phyloP scores from a whole-genome alignment of 2,329 filamentous ascomycete genomes.

The Colletotrichum lindemuthianum region DNA sequence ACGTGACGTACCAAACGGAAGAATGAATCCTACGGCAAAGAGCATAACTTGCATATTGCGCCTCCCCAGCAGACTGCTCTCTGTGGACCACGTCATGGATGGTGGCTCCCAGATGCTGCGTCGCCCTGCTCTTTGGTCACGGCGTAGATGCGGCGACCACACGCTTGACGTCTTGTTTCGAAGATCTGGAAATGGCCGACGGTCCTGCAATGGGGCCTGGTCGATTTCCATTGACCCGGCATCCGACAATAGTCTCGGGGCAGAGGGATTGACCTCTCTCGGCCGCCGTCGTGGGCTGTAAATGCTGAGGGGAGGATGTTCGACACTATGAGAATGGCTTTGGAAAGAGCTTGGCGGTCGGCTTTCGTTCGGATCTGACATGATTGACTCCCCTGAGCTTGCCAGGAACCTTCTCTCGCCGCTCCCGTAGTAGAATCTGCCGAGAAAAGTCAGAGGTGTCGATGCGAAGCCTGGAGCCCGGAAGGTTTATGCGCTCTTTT shows the following conservation, averaged over 20 bases:
- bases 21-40: constrained; percentile 81
- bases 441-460: constrained; percentile 39
- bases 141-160: constrained; percentile 78
- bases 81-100: constrained; percentile 71
- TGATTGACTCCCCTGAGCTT: constrained; percentile 56
- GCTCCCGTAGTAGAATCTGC: constrained; percentile 75
- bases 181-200: constrained; percentile 44
- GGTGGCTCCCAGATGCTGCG: constrained; percentile 80
- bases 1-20: constrained; percentile 69
- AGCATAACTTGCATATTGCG: constrained; percentile 79
- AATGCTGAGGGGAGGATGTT: constrained; percentile 57
- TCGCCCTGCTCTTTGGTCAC: constrained; percentile 67
- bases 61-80: constrained; percentile 69
- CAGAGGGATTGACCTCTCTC: constrained; percentile 46
- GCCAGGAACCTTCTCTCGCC: constrained; percentile 67
- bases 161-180: constrained; percentile 67
- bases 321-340: constrained; percentile 60
- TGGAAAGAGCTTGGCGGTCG: constrained; percentile 57
- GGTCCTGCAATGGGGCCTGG: constrained; percentile 39
- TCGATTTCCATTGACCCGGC: constrained; percentile 57
- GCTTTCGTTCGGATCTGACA: constrained; percentile 59
- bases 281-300: constrained; percentile 58
- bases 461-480: background rate
- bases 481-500: background rate
- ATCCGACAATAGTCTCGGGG: constrained; percentile 42